A percentile compares a stretch with the other conserved stretches of the same genome.
These are phyloP conservation scores for Linaria vulgaris DNA, from an alignment of 257 asterid genomes.

Conservation along the genomic window DNA sequence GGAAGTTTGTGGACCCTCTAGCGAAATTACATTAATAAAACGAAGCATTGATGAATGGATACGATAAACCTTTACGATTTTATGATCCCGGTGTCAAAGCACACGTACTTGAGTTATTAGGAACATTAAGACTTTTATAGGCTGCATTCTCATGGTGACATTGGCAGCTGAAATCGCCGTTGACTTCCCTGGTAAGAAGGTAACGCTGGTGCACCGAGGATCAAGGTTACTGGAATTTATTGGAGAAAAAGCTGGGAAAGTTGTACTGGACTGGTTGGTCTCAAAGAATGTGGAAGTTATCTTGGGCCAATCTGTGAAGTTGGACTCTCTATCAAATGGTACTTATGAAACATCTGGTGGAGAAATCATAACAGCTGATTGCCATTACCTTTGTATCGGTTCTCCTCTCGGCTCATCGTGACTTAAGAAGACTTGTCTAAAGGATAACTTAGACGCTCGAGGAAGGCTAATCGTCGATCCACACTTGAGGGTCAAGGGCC, in stretches of 20 bases:
- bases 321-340: conserved; percentile 46
- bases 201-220: conserved; percentile 71
- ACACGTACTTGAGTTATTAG: too few species aligned
- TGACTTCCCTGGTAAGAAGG: conserved; percentile 82
- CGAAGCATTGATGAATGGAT: too few species aligned
- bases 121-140: too few species aligned
- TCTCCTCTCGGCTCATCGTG: conserved; percentile 66
- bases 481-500: conserved; percentile 65
- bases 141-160: too few species aligned
- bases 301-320: conserved; percentile 57
- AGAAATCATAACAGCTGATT: conserved; percentile 66
- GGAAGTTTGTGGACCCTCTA: too few species aligned
- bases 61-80: too few species aligned
- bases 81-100: too few species aligned
- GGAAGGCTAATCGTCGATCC: conserved; percentile 70
- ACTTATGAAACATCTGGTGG: conserved; percentile 63
- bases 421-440: conserved; percentile 54
- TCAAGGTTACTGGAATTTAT: conserved; percentile 68
- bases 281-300: conserved; percentile 75
- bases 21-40: too few species aligned
- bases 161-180: conserved; percentile 72
- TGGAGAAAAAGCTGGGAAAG: conserved; percentile 61
- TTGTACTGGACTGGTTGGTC: conserved; percentile 67
- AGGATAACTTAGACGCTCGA: conserved; percentile 51
- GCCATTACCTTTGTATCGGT: conserved; percentile 71